Evolutionary conservation across 2,329 filamentous ascomycete species (phyloP).

Genomic region (Venturia oleaginea): DNA sequence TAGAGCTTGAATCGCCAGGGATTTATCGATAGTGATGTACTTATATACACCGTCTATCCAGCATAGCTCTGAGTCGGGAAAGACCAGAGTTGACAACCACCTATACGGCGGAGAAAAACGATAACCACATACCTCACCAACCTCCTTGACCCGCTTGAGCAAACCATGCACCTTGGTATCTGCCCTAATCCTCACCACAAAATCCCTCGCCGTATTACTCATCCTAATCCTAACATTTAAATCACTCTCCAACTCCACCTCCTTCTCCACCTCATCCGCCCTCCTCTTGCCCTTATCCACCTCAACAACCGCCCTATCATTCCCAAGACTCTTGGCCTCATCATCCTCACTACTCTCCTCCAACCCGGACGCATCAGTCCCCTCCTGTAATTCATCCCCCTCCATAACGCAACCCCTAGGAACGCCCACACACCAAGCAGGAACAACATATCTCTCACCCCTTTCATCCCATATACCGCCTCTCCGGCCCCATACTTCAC

Average conservation of each 20-base stretch:
- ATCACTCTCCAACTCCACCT: constrained; percentile 25
- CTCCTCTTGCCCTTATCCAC: constrained; percentile 25
- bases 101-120: neutral
- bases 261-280: constrained; percentile 19
- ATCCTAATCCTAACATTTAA: constrained; percentile 28
- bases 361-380: constrained; percentile 19
- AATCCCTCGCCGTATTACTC: constrained; percentile 31
- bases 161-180: constrained; percentile 54
- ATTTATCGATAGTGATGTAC: neutral
- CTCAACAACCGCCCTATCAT: neutral
- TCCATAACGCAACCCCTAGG: constrained; percentile 27
- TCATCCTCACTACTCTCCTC: constrained; percentile 19
- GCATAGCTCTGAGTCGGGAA: neutral
- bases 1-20: neutral
- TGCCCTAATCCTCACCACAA: constrained; percentile 26
- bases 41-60: too few species aligned
- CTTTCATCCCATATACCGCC: constrained; percentile 35
- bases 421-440: constrained; percentile 37
- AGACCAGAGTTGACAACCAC: constrained; percentile 14
- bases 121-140: constrained; percentile 49
- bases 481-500: constrained; percentile 27
- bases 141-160: constrained; percentile 52
- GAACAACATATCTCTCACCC: constrained; percentile 35
- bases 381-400: constrained; percentile 17
- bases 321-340: neutral